Evolutionary conservation across 1,284 basidiomycete species (phyloP).

Genomic region (Apiotrichum domesticum): DNA sequence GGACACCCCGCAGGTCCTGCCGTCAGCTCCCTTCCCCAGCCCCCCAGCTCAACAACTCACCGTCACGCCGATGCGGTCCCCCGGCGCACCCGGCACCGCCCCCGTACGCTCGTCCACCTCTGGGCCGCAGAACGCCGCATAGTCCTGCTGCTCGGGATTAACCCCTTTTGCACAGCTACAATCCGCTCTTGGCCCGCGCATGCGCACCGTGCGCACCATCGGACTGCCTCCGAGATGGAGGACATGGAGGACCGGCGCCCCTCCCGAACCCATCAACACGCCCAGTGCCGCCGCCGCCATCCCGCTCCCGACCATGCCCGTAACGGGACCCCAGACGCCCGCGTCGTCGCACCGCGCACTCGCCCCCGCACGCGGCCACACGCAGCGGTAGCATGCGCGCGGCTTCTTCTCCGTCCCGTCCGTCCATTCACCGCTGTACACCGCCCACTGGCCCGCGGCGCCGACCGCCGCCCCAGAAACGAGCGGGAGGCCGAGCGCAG

Average conservation of each 20-base stretch:
- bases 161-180: constrained; percentile 20
- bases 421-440: constrained; percentile 51
- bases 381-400: constrained; percentile 90
- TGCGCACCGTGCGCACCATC: constrained; percentile 74
- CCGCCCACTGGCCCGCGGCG: constrained; percentile 81
- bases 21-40: neutral
- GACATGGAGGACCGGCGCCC: constrained; percentile 48
- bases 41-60: constrained; percentile 5
- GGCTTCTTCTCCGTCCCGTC: constrained; percentile 5
- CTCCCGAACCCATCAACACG: constrained; percentile 64
- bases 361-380: constrained; percentile 67
- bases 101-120: constrained; percentile 20
- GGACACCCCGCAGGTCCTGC: constrained; percentile 4
- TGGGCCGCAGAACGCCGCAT: constrained; percentile 69
- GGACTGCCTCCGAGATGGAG: constrained; percentile 42
- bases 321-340: constrained; percentile 83
- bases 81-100: constrained; percentile 31
- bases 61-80: constrained; percentile 30
- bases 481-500: constrained; percentile 65
- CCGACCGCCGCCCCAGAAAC: constrained; percentile 91
- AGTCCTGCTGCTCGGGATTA: constrained; percentile 52
- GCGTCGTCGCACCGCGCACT: constrained; percentile 71
- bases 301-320: constrained; percentile 82
- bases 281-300: constrained; percentile 89
- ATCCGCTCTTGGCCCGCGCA: constrained; percentile 55